Percentiles rank a stretch among this genome's conserved stretches.
These are phyloP conservation scores for Silene coronaria DNA, from an alignment of 179 eudicot genomes.

Conservation along the genomic window DNA sequence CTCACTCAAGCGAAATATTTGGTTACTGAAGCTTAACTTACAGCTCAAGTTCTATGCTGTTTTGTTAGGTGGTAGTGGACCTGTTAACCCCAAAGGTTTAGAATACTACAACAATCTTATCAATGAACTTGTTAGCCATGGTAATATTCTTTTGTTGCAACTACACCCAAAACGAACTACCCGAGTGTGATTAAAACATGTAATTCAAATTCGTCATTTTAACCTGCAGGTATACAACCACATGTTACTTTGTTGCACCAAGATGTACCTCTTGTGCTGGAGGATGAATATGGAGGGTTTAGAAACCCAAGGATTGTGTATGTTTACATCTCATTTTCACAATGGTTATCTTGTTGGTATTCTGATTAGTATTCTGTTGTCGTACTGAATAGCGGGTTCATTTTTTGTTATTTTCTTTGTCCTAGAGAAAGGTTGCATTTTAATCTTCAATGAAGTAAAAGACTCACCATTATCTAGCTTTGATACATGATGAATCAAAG, in stretches of 20 bases:
- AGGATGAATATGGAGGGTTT: slow-evolving; percentile 74
- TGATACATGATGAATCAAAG: too few species aligned
- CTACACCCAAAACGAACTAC: too few species aligned
- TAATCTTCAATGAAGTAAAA: too few species aligned
- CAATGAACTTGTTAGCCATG: slow-evolving; percentile 39
- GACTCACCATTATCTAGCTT: too few species aligned
- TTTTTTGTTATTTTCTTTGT: too few species aligned
- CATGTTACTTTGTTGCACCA: slow-evolving; percentile 55
- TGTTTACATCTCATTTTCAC: background rate
- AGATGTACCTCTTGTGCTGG: slow-evolving; percentile 61
- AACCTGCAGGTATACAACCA: slow-evolving; percentile 58
- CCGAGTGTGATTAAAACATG: too few species aligned
- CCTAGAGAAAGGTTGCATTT: too few species aligned
- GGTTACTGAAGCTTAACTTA: background rate
- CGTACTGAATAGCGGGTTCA: too few species aligned
- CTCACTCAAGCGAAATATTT: background rate
- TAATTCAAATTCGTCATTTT: background rate
- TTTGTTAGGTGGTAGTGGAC: slow-evolving; percentile 59
- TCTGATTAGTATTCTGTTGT: too few species aligned
- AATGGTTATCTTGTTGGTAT: too few species aligned
- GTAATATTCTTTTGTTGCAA: background rate
- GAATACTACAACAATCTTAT: slow-evolving; percentile 61
- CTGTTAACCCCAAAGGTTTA: slow-evolving; percentile 50
- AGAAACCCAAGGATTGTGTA: slow-evolving; percentile 43
- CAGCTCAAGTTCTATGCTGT: background rate